Conservation (phyloP, 768 basidiomycete species). For the Lactifluus volemus region DNA sequence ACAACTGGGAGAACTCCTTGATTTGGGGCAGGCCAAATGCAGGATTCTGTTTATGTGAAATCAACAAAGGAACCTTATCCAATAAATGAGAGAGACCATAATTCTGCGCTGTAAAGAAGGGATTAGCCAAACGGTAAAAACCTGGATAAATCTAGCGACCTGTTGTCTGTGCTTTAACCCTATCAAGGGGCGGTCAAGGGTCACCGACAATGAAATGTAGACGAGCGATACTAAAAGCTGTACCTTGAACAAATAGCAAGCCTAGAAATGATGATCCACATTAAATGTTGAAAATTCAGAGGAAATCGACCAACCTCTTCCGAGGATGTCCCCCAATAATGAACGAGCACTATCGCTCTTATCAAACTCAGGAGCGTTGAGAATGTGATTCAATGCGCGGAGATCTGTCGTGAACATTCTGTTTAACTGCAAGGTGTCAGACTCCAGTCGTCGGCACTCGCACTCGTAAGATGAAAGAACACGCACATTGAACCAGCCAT, state of each 20-base stretch:
- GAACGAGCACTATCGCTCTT: not conserved
- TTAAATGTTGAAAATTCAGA: not conserved
- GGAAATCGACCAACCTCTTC: constrained; percentile 4
- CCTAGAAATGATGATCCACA: not conserved
- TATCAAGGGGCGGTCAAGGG: not conserved
- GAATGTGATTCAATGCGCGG: constrained; percentile 9
- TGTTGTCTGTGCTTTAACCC: constrained; percentile 10
- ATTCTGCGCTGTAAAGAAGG: constrained; percentile 5
- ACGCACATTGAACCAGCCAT: constrained; percentile 11
- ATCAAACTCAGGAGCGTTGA: constrained; percentile 11
- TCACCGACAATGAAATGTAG: not conserved
- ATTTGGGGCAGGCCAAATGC: constrained; percentile 12
- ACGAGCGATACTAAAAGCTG: not conserved
- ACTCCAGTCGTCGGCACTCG: not conserved
- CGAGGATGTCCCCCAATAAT: not conserved
- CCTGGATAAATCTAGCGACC: not conserved
- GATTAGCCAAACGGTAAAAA: not conserved
- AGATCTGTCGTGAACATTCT: not conserved
- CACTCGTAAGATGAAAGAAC: not conserved
- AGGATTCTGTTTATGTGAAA: constrained; percentile 1
- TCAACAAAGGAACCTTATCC: not conserved
- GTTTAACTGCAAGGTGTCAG: not conserved
- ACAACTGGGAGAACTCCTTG: constrained; percentile 6
- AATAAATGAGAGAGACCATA: constrained; percentile 1
- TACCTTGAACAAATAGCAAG: constrained; percentile 13